These are phyloP conservation scores for Jamesozyma spencerorum DNA, from an alignment of 805 yeast genomes.

Conservation along the genomic window DNA sequence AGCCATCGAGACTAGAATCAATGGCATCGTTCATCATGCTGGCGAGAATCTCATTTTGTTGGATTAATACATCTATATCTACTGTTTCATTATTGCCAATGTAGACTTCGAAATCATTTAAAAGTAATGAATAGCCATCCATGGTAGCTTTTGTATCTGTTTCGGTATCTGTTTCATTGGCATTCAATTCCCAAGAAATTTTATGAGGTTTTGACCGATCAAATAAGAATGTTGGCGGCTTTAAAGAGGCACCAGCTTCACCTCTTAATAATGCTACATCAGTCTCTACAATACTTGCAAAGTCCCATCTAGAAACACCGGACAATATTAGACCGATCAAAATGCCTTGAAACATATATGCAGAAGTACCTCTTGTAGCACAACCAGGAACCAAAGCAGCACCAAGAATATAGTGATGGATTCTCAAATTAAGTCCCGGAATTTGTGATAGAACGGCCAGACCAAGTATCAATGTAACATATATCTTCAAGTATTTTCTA, in stretches of 20 bases:
- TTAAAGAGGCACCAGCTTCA: slow-evolving; percentile 48
- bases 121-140: slow-evolving; percentile 52
- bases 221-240: slow-evolving; percentile 41
- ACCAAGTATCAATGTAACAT: slow-evolving; percentile 37
- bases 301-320: slow-evolving; percentile 90
- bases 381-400: slow-evolving; percentile 77
- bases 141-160: slow-evolving; percentile 25
- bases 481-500: slow-evolving; percentile 46
- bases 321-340: slow-evolving; percentile 70
- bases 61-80: slow-evolving; percentile 32
- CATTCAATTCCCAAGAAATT: slow-evolving; percentile 24
- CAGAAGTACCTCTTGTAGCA: slow-evolving; percentile 58
- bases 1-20: slow-evolving; percentile 19
- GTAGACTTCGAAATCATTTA: slow-evolving; percentile 73
- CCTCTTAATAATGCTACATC: slow-evolving; percentile 55
- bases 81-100: slow-evolving; percentile 45
- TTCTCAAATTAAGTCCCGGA: slow-evolving; percentile 63
- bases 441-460: slow-evolving; percentile 39
- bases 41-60: slow-evolving; percentile 24
- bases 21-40: slow-evolving; percentile 29
- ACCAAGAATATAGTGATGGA: slow-evolving; percentile 78
- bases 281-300: slow-evolving; percentile 82
- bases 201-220: slow-evolving; percentile 11
- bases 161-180: slow-evolving; percentile 8
- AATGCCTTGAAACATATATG: slow-evolving; percentile 74